Conservation (phyloP, 176 grass and related monocot species). For the Pharus latifolius region DNA sequence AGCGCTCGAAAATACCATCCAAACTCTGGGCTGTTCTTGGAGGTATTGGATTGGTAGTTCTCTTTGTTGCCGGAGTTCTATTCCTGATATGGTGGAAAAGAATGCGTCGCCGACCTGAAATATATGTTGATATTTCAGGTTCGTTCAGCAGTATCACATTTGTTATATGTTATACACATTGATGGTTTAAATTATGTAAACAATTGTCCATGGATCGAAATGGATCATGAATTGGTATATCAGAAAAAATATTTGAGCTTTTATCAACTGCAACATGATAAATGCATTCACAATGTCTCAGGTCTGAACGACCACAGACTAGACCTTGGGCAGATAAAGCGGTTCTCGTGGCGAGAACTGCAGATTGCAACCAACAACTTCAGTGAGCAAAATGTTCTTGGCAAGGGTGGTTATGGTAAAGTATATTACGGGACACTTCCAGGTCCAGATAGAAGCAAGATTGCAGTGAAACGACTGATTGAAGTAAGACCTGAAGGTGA, state of each 20-base stretch:
- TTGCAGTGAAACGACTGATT: conserved; percentile 64
- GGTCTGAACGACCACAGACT: conserved; percentile 67
- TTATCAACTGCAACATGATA: neutral
- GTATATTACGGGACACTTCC: conserved; percentile 77
- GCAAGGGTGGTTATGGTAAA: conserved; percentile 83
- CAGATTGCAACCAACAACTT: conserved; percentile 77
- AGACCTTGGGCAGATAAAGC: conserved; percentile 76
- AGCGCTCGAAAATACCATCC: conserved; percentile 5
- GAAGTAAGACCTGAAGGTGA: conserved; percentile 45
- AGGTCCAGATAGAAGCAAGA: conserved; percentile 31
- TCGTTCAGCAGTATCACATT: neutral
- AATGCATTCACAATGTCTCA: conserved; percentile 15
- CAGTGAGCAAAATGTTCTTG: conserved; percentile 67
- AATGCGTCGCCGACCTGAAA: conserved; percentile 33
- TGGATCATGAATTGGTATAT: neutral
- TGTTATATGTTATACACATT: neutral
- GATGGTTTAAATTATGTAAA: neutral
- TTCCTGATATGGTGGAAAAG: conserved; percentile 53
- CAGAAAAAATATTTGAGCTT: neutral
- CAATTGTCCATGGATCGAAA: neutral
- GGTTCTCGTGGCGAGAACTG: conserved; percentile 63
- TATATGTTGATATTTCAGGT: conserved; percentile 83
- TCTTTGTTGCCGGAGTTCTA: conserved; percentile 25
- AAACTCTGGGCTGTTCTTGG: conserved; percentile 33
- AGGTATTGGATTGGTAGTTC: conserved; percentile 37